A percentile compares a stretch with the other conserved stretches of the same genome.
These are phyloP conservation scores for Gypsophila paniculata DNA, from an alignment of 179 eudicot genomes.

Conservation along the genomic window DNA sequence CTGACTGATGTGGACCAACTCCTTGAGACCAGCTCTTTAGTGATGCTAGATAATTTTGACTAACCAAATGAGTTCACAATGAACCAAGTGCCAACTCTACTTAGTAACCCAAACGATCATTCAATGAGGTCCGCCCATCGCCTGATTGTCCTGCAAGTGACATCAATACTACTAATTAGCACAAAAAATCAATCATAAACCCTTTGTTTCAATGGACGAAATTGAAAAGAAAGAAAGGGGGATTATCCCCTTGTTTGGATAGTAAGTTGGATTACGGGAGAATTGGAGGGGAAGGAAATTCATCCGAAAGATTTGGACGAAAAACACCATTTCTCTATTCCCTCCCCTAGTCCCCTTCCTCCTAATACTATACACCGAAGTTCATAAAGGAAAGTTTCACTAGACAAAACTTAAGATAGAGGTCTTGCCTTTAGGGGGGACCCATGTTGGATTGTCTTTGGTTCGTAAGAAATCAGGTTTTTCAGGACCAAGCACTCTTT, in stretches of 20 bases:
- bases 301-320: too few relatives aligned
- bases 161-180: slow-evolving; percentile 22
- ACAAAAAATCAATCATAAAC: background rate
- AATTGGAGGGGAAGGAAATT: too few relatives aligned
- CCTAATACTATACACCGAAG: background rate
- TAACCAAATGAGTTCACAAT: background rate
- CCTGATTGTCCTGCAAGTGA: slow-evolving; percentile 83
- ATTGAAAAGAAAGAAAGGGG: too few relatives aligned
- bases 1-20: too few relatives aligned
- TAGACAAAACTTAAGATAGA: background rate
- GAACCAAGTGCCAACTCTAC: background rate
- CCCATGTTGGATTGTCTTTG: slow-evolving; percentile 61
- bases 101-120: slow-evolving; percentile 83
- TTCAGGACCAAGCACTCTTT: slow-evolving; percentile 71
- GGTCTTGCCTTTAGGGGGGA: slow-evolving; percentile 83
- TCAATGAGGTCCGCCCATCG: slow-evolving; percentile 87
- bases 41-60: background rate
- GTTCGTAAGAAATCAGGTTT: slow-evolving; percentile 53
- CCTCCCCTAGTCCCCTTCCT: background rate
- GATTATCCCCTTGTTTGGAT: too few relatives aligned
- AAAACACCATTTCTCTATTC: background rate
- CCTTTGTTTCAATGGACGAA: too few relatives aligned
- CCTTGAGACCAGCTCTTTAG: background rate
- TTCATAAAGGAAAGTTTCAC: background rate
- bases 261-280: background rate